Conservation (phyloP, 2,329 filamentous ascomycete species). For the Cladorrhinum sp. region DNA sequence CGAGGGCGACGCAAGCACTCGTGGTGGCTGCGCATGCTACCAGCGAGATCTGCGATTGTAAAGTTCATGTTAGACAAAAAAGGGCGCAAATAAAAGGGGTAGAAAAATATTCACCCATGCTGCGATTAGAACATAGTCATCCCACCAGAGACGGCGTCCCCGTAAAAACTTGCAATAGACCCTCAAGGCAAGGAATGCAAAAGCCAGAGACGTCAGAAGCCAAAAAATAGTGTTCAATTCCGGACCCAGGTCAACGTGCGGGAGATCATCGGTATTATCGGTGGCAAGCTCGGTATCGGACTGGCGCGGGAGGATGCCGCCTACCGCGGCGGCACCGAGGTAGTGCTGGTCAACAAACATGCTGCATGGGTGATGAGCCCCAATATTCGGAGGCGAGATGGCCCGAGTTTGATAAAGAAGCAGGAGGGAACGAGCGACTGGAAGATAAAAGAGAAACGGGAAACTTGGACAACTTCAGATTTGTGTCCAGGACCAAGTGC, state of each 20-base stretch:
- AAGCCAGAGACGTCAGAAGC: slow-evolving; percentile 12
- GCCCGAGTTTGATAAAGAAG: neutral
- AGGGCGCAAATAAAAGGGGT: neutral
- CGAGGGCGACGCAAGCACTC: slow-evolving; percentile 12
- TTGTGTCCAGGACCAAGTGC: neutral
- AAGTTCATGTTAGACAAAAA: neutral
- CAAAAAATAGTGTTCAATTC: slow-evolving; percentile 7
- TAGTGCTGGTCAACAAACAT: neutral
- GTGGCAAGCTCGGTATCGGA: neutral
- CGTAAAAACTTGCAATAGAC: slow-evolving; percentile 27
- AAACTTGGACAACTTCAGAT: neutral
- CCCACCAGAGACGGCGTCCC: slow-evolving; percentile 30
- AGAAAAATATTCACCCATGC: slow-evolving; percentile 26
- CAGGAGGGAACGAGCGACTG: no score
- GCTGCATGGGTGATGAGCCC: neutral
- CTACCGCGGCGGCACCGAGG: neutral
- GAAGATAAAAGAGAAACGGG: neutral
- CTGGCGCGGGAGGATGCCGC: neutral
- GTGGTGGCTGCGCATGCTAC: slow-evolving; percentile 9
- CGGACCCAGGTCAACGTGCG: neutral
- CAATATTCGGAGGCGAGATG: no score
- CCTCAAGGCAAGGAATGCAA: slow-evolving; percentile 19
- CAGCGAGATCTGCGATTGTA: slow-evolving; percentile 13
- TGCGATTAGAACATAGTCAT: slow-evolving; percentile 32
- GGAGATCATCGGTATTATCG: no score